A percentile compares a stretch with the other conserved stretches of the same genome.
phyloP scores from a whole-genome alignment of 768 basidiomycete species.

The Rhizopogon vinicolor region DNA sequence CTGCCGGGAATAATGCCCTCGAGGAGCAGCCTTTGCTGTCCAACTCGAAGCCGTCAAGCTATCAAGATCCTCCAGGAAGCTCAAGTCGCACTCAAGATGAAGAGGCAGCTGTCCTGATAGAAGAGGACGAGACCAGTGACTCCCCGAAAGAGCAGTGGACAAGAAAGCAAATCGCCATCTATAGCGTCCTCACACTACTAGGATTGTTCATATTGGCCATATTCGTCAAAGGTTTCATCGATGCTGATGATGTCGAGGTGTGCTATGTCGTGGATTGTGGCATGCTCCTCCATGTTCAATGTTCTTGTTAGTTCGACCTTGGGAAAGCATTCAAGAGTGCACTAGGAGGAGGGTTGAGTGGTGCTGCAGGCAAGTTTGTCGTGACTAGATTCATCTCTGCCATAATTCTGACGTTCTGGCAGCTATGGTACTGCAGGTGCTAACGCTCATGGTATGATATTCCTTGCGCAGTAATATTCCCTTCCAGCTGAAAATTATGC shows the following conservation, averaged over 20 bases:
- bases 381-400: not conserved
- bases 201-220: slow-evolving; percentile 38
- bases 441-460: slow-evolving; percentile 66
- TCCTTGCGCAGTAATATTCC: not conserved
- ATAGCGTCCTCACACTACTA: slow-evolving; percentile 29
- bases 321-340: slow-evolving; percentile 73
- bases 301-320: slow-evolving; percentile 65
- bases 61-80: slow-evolving; percentile 5
- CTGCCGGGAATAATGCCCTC: slow-evolving; percentile 10
- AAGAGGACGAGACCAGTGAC: not conserved
- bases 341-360: slow-evolving; percentile 86
- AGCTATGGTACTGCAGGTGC: slow-evolving; percentile 94
- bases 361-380: slow-evolving; percentile 61
- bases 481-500: not conserved
- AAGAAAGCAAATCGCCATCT: slow-evolving; percentile 15
- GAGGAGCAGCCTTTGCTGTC: slow-evolving; percentile 20
- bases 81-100: slow-evolving; percentile 5
- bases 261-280: slow-evolving; percentile 32
- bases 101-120: slow-evolving; percentile 6
- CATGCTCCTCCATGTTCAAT: slow-evolving; percentile 39
- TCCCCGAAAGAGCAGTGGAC: slow-evolving; percentile 8
- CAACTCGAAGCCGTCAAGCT: slow-evolving; percentile 10
- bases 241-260: slow-evolving; percentile 64
- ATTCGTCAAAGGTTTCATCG: slow-evolving; percentile 68
- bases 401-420: slow-evolving; percentile 5